Conservation (phyloP, 495 filamentous ascomycete species). For the Hypoxylon perforatum region DNA sequence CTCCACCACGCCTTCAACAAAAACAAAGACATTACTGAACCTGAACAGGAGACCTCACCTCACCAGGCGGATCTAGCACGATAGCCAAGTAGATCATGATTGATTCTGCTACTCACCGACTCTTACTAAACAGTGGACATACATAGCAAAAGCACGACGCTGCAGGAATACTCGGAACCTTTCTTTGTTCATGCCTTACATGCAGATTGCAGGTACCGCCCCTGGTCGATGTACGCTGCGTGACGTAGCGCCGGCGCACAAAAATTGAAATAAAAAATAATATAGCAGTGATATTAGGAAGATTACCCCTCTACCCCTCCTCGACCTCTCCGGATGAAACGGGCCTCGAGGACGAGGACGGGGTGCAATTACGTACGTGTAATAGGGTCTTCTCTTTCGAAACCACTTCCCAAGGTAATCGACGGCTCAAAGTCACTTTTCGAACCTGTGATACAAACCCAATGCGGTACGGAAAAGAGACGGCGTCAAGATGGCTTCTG, state of each 20-base stretch:
- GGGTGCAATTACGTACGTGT: slow-evolving; percentile 17
- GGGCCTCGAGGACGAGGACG: slow-evolving; percentile 18
- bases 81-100: slow-evolving; percentile 37
- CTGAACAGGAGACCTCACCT: slow-evolving; percentile 26
- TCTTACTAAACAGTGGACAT: slow-evolving; percentile 25
- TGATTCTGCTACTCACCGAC: slow-evolving; percentile 40
- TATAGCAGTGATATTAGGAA: slow-evolving; percentile 28
- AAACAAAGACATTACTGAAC: slow-evolving; percentile 16
- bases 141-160: slow-evolving; percentile 24
- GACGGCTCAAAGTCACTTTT: slow-evolving; percentile 4
- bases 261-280: slow-evolving; percentile 25
- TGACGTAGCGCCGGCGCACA: slow-evolving; percentile 39
- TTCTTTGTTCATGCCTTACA: slow-evolving; percentile 40
- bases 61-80: slow-evolving; percentile 31
- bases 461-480: slow-evolving; percentile 15
- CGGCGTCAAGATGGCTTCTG: slow-evolving; percentile 11
- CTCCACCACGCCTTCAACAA: slow-evolving; percentile 35
- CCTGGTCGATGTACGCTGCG: slow-evolving; percentile 17
- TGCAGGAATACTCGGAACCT: slow-evolving; percentile 37
- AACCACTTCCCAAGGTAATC: slow-evolving; percentile 12
- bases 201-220: slow-evolving; percentile 37
- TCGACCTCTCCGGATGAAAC: slow-evolving; percentile 15
- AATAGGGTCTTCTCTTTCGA: slow-evolving; percentile 10
- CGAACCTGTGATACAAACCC: slow-evolving; percentile 21
- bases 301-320: slow-evolving; percentile 29